Percentiles rank a stretch among this genome's conserved stretches.
Evolutionary conservation across 768 basidiomycete genomes (phyloP).

Genomic region (Pleurotus salmoneostramineus): DNA sequence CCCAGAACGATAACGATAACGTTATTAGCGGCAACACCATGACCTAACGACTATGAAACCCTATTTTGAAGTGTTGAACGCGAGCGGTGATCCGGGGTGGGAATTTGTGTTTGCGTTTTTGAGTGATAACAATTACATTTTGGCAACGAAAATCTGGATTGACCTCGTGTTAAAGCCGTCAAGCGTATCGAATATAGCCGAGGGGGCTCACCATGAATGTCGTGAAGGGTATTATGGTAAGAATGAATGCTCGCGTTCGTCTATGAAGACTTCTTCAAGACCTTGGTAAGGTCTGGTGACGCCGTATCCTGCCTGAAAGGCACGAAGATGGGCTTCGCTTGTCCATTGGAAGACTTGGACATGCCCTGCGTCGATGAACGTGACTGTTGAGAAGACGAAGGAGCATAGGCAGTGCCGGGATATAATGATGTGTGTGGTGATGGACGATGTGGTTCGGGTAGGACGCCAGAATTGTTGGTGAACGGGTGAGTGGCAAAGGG

Average conservation of each 20-base stretch:
- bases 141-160: background rate
- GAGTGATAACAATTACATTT: constrained; percentile 1
- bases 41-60: background rate
- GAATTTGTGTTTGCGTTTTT: constrained; percentile 1
- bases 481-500: constrained; percentile 26
- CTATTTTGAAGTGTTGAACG: background rate
- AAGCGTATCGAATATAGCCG: background rate
- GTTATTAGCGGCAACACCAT: background rate
- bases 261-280: constrained; percentile 6
- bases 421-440: constrained; percentile 4
- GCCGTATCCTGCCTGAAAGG: constrained; percentile 6
- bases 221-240: background rate
- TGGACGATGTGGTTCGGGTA: constrained; percentile 3
- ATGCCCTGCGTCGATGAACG: background rate
- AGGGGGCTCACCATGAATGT: background rate
- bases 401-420: constrained; percentile 1
- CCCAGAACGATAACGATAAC: background rate
- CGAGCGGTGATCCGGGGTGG: background rate
- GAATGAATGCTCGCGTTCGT: background rate
- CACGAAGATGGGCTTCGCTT: constrained; percentile 5
- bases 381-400: background rate
- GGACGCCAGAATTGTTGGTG: constrained; percentile 21
- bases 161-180: background rate
- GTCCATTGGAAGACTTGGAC: background rate
- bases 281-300: constrained; percentile 4